Percentiles rank a stretch among this genome's conserved stretches.
phyloP scores from a whole-genome alignment of 495 filamentous ascomycete species.

The Penicillium taxi region DNA sequence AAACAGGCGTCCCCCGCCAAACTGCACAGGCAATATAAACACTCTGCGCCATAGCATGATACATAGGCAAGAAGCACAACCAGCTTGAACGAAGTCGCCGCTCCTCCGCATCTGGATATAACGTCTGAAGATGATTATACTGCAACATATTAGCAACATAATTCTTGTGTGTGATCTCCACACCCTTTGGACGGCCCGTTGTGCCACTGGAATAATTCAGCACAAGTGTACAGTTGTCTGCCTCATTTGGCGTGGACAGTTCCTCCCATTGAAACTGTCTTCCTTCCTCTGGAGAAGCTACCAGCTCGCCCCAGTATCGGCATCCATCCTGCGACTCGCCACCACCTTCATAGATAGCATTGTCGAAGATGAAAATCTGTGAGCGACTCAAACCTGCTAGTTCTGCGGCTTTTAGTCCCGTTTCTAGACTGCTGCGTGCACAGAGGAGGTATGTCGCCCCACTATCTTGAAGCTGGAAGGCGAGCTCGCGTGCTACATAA shows the following conservation, averaged over 20 bases:
- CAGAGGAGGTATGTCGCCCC: constrained; percentile 58
- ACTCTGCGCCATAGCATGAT: constrained; percentile 56
- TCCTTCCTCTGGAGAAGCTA: constrained; percentile 37
- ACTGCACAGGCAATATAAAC: constrained; percentile 39
- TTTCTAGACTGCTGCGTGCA: constrained; percentile 37
- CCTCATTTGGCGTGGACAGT: constrained; percentile 29
- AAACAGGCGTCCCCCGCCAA: constrained; percentile 43
- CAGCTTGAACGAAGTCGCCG: constrained; percentile 26
- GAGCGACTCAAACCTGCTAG: constrained; percentile 29
- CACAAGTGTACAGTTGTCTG: constrained; percentile 40
- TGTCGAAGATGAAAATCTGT: constrained; percentile 45
- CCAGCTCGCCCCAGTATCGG: constrained; percentile 44
- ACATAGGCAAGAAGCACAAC: constrained; percentile 65
- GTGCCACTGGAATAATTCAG: constrained; percentile 74
- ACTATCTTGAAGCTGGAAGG: constrained; percentile 66
- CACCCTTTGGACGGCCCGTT: constrained; percentile 77
- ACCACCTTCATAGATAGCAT: constrained; percentile 32
- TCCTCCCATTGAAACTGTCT: constrained; percentile 37
- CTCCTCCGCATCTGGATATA: constrained; percentile 40
- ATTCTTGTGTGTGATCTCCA: constrained; percentile 67
- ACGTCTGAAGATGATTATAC: constrained; percentile 36
- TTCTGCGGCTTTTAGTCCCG: constrained; percentile 37
- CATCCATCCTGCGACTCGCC: constrained; percentile 30
- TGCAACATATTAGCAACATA: constrained; percentile 64
- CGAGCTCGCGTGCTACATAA: constrained; percentile 63